phyloP scores from a whole-genome alignment of 139 green algal species.

The Coelastrella sp. region DNA sequence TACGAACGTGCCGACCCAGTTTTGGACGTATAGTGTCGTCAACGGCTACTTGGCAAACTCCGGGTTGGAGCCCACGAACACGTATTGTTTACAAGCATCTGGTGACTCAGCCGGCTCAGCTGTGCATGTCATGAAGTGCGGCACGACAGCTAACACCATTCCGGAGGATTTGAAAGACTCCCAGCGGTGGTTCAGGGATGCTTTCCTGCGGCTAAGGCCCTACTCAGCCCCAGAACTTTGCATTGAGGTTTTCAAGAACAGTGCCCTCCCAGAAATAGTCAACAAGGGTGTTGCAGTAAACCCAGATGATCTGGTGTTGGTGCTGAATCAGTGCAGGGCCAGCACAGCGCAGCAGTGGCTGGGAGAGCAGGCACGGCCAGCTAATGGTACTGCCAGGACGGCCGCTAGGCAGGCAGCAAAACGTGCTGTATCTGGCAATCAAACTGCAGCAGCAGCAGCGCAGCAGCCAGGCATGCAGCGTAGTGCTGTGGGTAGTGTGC shows the following conservation, averaged over 20 bases:
- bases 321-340: background rate
- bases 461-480: too few species aligned
- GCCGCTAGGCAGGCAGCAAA: too few species aligned
- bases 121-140: background rate
- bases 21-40: background rate
- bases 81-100: background rate
- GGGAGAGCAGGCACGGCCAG: background rate
- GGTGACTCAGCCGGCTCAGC: background rate
- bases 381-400: background rate
- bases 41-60: background rate
- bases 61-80: background rate
- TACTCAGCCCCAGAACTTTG: background rate
- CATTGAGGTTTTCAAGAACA: background rate
- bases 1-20: background rate
- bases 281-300: background rate
- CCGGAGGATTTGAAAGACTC: background rate
- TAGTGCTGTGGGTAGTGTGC: too few species aligned
- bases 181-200: constrained; percentile 8
- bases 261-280: background rate
- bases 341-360: background rate
- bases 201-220: background rate
- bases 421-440: too few species aligned
- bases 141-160: background rate
- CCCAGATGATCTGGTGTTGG: background rate
- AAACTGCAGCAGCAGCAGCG: too few species aligned